phyloP scores from a whole-genome alignment of 2,329 filamentous ascomycete genomes.

The Exophiala phaeomuriformis region DNA sequence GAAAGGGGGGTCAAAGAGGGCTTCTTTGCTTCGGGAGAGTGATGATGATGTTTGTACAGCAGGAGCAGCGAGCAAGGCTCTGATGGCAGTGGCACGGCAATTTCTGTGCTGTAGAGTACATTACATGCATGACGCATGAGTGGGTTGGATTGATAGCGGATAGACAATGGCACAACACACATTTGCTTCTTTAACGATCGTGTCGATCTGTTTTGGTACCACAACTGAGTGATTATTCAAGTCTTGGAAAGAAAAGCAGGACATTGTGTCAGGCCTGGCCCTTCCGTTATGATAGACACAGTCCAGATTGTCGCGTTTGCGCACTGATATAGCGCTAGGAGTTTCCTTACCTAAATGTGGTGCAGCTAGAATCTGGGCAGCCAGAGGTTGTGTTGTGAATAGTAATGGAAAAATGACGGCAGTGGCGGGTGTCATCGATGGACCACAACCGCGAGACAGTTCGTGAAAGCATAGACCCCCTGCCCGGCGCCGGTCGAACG shows the following conservation, averaged over 20 bases:
- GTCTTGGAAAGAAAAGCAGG: too few species aligned
- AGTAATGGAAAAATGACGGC: not conserved
- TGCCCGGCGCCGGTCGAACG: not conserved
- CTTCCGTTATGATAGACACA: not conserved
- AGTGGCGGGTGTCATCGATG: not conserved
- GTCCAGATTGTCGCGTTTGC: not conserved
- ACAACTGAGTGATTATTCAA: too few species aligned
- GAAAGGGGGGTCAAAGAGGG: slow-evolving; percentile 24
- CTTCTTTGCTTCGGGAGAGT: not conserved
- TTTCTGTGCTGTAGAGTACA: not conserved
- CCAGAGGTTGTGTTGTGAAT: not conserved
- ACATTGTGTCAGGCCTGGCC: too few species aligned
- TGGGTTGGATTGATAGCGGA: too few species aligned
- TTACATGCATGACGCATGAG: too few species aligned
- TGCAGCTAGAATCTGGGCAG: not conserved
- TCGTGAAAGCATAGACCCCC: not conserved
- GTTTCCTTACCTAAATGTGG: not conserved
- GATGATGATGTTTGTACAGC: not conserved
- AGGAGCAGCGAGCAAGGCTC: too few species aligned
- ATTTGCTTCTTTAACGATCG: too few species aligned
- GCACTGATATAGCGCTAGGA: not conserved
- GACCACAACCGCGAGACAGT: not conserved
- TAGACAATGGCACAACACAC: too few species aligned
- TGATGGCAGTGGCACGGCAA: not conserved
- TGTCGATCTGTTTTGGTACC: not conserved